Evolutionary conservation across 768 basidiomycete genomes (phyloP), one percentile per base, ranked within the genome.

Genomic region (Phylloporus rhodoxanthus): DNA sequence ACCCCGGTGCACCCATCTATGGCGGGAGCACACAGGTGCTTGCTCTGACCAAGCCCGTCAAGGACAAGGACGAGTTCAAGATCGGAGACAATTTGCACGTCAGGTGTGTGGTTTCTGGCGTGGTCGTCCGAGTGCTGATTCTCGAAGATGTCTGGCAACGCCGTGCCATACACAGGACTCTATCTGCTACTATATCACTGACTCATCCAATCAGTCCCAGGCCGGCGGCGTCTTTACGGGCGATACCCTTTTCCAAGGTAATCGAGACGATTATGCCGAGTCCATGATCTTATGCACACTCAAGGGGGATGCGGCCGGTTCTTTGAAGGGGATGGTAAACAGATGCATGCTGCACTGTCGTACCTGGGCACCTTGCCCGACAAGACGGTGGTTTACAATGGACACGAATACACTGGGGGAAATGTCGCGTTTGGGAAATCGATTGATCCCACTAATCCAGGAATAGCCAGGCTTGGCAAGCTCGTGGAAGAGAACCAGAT

Each of bases 91-190:
- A 75, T 51, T 75, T 87, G 49, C 72, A 68, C 39, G 73, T 90
- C 70, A 81, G 70, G 84, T 83, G 53, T n/a, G 56, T 32, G 49
- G 67, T 57, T 25, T 29, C 29, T 17, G n/a, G n/a, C 7, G 1
- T 13, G 29, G 38, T 30, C 17, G n/a, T n/a, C 33, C 39, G 30
- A 38, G 23, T 32, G 20, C 37, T 59, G 47, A 57, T 37, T 50
- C 47, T 25, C 29, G 28, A 25, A 88, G 89, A 65, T 90, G 87
- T 67, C 70, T 92, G 20, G 84, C 88, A 21, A 93, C 90, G 1
- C 90, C 92, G 1, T 94, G 92, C 69, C 95, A 97, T 67, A 98
- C 95, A 3, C 88, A 89, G 64, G 95, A 97, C 69, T 96, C 94
- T 14, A 94, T 95, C 58, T 96, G 89, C 73, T 98, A 83, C 73